Evolutionary conservation across 73 alveolate species (phyloP).

Genomic region (Paramecium sonneborni): DNA sequence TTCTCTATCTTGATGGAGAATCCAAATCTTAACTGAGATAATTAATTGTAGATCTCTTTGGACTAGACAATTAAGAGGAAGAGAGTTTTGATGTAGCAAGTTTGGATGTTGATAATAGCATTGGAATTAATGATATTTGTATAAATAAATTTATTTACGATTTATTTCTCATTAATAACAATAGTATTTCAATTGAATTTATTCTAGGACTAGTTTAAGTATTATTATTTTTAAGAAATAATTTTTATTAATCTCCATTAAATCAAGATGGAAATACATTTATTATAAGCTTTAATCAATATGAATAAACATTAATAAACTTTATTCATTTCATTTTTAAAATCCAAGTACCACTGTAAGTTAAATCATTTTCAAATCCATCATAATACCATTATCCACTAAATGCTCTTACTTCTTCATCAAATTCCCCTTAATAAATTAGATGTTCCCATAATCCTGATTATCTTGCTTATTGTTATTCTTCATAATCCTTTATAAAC

Average conservation of each 20-base stretch:
- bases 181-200: neutral
- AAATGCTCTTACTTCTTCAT: neutral
- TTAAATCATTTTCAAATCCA: neutral
- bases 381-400: neutral
- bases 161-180: slow-evolving; percentile 1
- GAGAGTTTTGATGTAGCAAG: slow-evolving; percentile 31
- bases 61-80: slow-evolving; percentile 50
- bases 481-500: neutral
- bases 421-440: neutral
- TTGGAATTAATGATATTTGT: slow-evolving; percentile 14
- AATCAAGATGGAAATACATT: neutral
- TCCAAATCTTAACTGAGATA: slow-evolving; percentile 56
- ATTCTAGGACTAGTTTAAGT: neutral
- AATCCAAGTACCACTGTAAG: neutral
- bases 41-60: slow-evolving; percentile 49
- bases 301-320: neutral
- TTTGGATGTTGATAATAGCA: slow-evolving; percentile 42
- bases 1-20: slow-evolving; percentile 37
- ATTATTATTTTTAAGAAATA: neutral
- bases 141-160: slow-evolving; percentile 58
- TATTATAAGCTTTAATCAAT: neutral
- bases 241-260: neutral
- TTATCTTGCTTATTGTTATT: neutral
- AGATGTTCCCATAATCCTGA: neutral
- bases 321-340: neutral